These are phyloP conservation scores for Phytophthora sojae DNA, from an alignment of 352 stramenopile genomes.

Conservation along the genomic window DNA sequence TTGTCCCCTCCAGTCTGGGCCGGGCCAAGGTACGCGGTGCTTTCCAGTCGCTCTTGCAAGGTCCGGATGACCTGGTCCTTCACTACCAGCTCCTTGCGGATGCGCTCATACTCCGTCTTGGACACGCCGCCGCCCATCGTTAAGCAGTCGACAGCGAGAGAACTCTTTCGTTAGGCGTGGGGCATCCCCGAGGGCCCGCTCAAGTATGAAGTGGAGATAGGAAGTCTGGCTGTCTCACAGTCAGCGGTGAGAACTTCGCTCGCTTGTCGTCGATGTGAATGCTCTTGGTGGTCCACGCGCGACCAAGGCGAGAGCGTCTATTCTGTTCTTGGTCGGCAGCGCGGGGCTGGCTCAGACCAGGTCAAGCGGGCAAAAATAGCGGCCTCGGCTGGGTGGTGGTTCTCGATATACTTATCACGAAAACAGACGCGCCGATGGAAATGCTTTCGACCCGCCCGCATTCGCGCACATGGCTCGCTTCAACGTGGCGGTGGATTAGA, in stretches of 20 bases:
- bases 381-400: too few species aligned
- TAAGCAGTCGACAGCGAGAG: slow-evolving; percentile 11
- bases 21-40: slow-evolving; percentile 31
- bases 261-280: neutral
- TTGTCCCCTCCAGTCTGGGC: slow-evolving; percentile 4
- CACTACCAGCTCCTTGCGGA: slow-evolving; percentile 70
- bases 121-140: slow-evolving; percentile 78
- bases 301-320: slow-evolving; percentile 1
- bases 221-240: neutral
- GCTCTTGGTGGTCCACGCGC: neutral
- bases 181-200: slow-evolving; percentile 18
- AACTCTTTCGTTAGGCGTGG: slow-evolving; percentile 15
- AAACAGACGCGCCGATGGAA: slow-evolving; percentile 1
- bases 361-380: slow-evolving; percentile 32
- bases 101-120: slow-evolving; percentile 76
- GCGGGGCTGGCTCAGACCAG: slow-evolving; percentile 1
- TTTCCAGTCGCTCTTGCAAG: slow-evolving; percentile 63
- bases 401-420: slow-evolving; percentile 2
- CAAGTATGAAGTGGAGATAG: neutral
- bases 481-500: neutral
- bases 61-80: slow-evolving; percentile 78
- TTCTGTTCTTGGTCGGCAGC: slow-evolving; percentile 8
- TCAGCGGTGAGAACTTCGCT: slow-evolving; percentile 11
- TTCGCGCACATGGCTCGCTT: neutral
- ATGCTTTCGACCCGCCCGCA: too few species aligned